A percentile compares a stretch with the other conserved stretches of the same genome.
phyloP scores from a whole-genome alignment of 1,284 basidiomycete species.

The Rhizoctonia solani region DNA sequence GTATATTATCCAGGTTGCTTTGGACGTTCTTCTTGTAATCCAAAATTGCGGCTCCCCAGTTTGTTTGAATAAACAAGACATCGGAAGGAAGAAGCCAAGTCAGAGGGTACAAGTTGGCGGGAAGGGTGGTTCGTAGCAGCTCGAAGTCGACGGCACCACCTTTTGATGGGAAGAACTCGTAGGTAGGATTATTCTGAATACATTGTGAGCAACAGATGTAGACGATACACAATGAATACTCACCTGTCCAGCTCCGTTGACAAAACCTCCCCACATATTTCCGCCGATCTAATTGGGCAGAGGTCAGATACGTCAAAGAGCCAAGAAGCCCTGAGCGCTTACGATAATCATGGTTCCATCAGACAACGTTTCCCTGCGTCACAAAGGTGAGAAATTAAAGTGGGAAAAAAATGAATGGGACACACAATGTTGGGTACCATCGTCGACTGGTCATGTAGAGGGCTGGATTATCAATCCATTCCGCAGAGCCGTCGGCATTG shows the following conservation, averaged over 20 bases:
- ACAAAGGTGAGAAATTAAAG: background rate
- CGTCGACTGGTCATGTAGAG: constrained; percentile 48
- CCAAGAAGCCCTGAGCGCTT: constrained; percentile 4
- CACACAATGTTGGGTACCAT: constrained; percentile 56
- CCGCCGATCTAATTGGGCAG: constrained; percentile 60
- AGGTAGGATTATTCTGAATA: constrained; percentile 57
- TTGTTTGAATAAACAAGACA: constrained; percentile 50
- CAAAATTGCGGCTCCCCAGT: constrained; percentile 51
- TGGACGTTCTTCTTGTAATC: constrained; percentile 54
- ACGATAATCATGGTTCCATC: constrained; percentile 38
- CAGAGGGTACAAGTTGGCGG: constrained; percentile 56
- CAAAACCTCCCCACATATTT: constrained; percentile 80
- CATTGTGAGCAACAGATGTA: constrained; percentile 14
- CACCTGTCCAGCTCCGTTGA: constrained; percentile 59
- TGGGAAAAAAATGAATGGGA: background rate
- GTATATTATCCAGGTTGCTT: constrained; percentile 38
- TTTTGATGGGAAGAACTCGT: constrained; percentile 74
- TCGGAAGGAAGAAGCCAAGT: constrained; percentile 54
- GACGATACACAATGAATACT: constrained; percentile 43
- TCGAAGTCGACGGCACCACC: constrained; percentile 51
- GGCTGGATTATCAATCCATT: constrained; percentile 48
- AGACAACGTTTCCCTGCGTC: constrained; percentile 33
- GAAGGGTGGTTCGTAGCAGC: constrained; percentile 59
- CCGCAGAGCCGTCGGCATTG: constrained; percentile 44
- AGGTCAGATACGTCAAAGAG: constrained; percentile 30